phyloP scores from a whole-genome alignment of 345 rosid genomes.

The Syzygium oleosum region DNA sequence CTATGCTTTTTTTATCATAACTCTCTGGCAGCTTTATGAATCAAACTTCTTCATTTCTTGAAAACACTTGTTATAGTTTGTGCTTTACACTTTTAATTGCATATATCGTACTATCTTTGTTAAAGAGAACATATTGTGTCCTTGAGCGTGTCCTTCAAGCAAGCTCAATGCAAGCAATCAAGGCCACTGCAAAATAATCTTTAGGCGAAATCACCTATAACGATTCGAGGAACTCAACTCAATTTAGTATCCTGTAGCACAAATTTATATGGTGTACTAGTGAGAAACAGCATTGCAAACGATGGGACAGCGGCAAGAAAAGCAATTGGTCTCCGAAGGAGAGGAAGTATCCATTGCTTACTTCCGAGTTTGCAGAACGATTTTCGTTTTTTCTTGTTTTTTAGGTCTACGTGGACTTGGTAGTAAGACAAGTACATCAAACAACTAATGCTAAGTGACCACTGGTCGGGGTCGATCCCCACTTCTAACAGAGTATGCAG shows the following conservation, averaged over 20 bases:
- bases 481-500: background rate
- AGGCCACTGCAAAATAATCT: background rate
- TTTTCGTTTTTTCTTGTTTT: background rate
- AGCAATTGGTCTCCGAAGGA: background rate
- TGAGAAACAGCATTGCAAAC: background rate
- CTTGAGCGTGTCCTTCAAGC: background rate
- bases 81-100: background rate
- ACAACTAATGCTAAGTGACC: background rate
- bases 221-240: background rate
- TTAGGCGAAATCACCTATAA: background rate
- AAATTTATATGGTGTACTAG: too few relatives aligned
- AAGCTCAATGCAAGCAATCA: background rate
- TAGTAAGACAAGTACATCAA: background rate
- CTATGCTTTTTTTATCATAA: background rate
- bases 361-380: background rate
- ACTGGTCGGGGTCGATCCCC: background rate
- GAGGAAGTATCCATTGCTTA: background rate
- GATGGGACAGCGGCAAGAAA: background rate
- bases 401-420: background rate
- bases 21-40: background rate
- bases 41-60: background rate
- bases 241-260: background rate
- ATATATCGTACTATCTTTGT: background rate
- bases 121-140: background rate
- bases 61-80: background rate